Percentiles rank a stretch among this genome's conserved stretches.
phyloP scores from a whole-genome alignment of 306 rosid genomes.

The Potentilla sterilis region DNA sequence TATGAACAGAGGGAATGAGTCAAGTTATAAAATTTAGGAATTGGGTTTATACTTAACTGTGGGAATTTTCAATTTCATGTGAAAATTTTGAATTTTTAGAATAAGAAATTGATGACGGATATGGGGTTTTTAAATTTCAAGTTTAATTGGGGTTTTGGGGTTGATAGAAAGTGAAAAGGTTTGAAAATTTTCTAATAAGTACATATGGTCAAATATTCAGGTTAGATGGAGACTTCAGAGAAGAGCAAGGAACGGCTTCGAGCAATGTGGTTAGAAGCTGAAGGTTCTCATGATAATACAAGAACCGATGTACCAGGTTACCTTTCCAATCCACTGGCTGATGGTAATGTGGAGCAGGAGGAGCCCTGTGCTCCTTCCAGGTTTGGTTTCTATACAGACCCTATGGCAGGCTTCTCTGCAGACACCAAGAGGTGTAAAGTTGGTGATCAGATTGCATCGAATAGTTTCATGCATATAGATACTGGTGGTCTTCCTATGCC shows the following conservation, averaged over 20 bases:
- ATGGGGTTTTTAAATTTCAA: not conserved
- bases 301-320: constrained; percentile 32
- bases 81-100: not conserved
- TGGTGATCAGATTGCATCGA: constrained; percentile 27
- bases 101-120: not conserved
- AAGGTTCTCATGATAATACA: constrained; percentile 26
- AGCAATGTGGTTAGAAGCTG: constrained; percentile 78
- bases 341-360: constrained; percentile 34
- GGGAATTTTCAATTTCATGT: not conserved
- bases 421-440: constrained; percentile 39
- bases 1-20: not conserved
- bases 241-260: constrained; percentile 69
- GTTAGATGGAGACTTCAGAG: constrained; percentile 79
- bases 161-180: no score
- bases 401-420: constrained; percentile 78
- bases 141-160: not conserved
- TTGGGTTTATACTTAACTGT: not conserved
- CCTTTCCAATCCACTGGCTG: constrained; percentile 78
- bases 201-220: constrained; percentile 11
- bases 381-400: constrained; percentile 87
- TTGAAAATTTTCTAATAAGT: not conserved
- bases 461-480: constrained; percentile 39
- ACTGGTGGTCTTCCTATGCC: constrained; percentile 29
- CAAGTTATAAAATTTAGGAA: not conserved
- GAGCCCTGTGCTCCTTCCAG: constrained; percentile 50